These are phyloP conservation scores for Euphorbia pulcherrima DNA, from an alignment of 345 rosid genomes.

Conservation along the genomic window DNA sequence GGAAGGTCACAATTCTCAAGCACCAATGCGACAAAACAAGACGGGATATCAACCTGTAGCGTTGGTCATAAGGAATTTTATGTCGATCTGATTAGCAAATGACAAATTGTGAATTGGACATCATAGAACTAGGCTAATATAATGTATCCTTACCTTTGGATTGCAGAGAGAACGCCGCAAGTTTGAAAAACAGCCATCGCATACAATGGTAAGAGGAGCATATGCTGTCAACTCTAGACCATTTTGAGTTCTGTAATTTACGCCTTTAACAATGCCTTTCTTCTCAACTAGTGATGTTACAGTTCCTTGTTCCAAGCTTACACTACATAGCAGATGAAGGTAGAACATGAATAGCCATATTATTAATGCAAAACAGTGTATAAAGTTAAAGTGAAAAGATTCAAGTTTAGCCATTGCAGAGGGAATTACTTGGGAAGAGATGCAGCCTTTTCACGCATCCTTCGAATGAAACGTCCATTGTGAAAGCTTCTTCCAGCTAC, in stretches of 20 bases:
- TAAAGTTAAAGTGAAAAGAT: too few relatives aligned
- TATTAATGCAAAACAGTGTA: too few relatives aligned
- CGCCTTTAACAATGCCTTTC: constrained; percentile 65
- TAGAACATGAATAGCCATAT: background rate
- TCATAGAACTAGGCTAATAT: too few relatives aligned
- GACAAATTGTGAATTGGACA: too few relatives aligned
- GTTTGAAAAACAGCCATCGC: constrained; percentile 80
- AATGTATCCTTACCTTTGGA: constrained; percentile 44
- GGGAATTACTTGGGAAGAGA: constrained; percentile 38
- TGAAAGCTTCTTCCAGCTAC: constrained; percentile 55
- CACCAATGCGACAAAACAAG: constrained; percentile 55
- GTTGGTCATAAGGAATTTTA: background rate
- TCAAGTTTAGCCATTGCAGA: background rate
- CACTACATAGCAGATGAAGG: constrained; percentile 32
- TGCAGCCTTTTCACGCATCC: constrained; percentile 52
- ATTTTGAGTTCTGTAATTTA: constrained; percentile 59
- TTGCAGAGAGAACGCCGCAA: constrained; percentile 71
- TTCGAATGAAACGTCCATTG: constrained; percentile 54
- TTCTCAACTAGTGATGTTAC: constrained; percentile 66
- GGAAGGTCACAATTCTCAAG: constrained; percentile 62
- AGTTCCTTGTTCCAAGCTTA: constrained; percentile 67
- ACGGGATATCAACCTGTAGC: constrained; percentile 56
- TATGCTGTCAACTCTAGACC: constrained; percentile 48
- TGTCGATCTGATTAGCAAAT: background rate
- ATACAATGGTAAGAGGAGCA: constrained; percentile 72